Evolutionary conservation across 192 early-diverging fungal genomes (phyloP).

Genomic region (Umbelopsis sp.): DNA sequence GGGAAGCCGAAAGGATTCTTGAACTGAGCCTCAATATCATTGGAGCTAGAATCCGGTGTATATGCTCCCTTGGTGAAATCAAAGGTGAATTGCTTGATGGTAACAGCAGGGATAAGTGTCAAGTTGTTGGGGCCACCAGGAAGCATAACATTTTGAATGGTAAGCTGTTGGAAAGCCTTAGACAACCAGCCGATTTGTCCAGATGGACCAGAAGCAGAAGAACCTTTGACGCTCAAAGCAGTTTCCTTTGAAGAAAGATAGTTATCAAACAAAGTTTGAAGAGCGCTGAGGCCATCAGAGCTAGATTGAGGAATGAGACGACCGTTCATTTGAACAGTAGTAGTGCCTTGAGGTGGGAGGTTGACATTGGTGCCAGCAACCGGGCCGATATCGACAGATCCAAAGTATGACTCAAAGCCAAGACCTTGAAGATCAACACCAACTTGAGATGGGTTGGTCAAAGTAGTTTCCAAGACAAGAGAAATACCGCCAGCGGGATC

Average conservation of each 20-base stretch:
- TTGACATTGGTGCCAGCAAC: constrained; percentile 23
- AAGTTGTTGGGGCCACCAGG: constrained; percentile 32
- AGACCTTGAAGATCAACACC: constrained; percentile 49
- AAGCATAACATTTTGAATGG: constrained; percentile 25
- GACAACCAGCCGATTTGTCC: constrained; percentile 31
- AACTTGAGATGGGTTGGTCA: constrained; percentile 57
- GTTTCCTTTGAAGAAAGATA: constrained; percentile 43
- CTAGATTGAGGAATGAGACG: constrained; percentile 50
- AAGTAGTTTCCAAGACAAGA: constrained; percentile 59
- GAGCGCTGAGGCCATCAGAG: constrained; percentile 40
- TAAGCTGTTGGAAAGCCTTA: constrained; percentile 41
- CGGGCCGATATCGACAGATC: constrained; percentile 32
- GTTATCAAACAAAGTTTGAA: constrained; percentile 47
- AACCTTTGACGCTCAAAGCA: constrained; percentile 12
- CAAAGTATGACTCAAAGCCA: constrained; percentile 43
- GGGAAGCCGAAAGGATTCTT: constrained; percentile 34
- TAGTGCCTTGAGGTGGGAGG: constrained; percentile 23
- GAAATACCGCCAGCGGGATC: constrained; percentile 59
- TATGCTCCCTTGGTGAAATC: constrained; percentile 48
- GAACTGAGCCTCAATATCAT: constrained; percentile 38
- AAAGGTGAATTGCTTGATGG: constrained; percentile 41
- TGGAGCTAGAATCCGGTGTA: constrained; percentile 42
- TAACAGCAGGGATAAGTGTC: constrained; percentile 34
- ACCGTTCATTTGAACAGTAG: constrained; percentile 46
- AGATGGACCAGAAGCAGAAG: constrained; percentile 29